Base-by-base conservation (phyloP, 352 stramenopile genomes). In the Pythium utonaiense region DNA sequence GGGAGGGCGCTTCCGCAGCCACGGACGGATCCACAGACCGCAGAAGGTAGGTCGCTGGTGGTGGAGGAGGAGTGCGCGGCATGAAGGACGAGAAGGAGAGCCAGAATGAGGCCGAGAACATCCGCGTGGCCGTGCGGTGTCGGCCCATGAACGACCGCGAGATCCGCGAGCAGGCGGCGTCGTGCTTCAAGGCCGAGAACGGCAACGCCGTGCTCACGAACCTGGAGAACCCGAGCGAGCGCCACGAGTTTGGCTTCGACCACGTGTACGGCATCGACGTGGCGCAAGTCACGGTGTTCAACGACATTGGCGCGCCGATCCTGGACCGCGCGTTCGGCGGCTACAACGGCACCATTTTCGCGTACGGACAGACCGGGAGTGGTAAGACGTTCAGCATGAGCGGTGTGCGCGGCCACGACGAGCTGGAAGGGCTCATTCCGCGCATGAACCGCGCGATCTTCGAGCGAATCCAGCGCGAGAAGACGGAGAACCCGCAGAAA, bases 401-500 rank as follows among this genome's bases (percentile, higher is more conserved):
- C 34, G 87, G 90, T 17, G 74, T 90, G 8, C 69, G 71, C 27
- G 84, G 75, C 22, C 61, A 76, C 27, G 79, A 89, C 47, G 56
- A 69, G 4, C 61, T 91, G 9, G 77, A 92, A 52, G 93, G 93
- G 1, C 79, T 98, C 19, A 98, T 98, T 63, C 91, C 93, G 25
- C 85, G 88, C 59, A 88, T 98, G 62, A 98, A 97, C 71, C 70
- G 70, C 25, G 77, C 88, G 8, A 89, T 98, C 27, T 98, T 98
- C 45, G 78, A 95, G 30, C 77, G 88, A 24, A 78, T 97, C 28
- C 57, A 73, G 8, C 69, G 67, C 9, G 83, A 89, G 25, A 85
- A 86, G 24, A 73, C 61, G 6, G 78, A 86, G 25, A 73, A 82
- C 55, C 75, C 77, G 3, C 81, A 88, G 53, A 96, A 90, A 22